These are phyloP conservation scores for Claviceps maximensis DNA, from an alignment of 2,329 filamentous ascomycete genomes.

Conservation along the genomic window DNA sequence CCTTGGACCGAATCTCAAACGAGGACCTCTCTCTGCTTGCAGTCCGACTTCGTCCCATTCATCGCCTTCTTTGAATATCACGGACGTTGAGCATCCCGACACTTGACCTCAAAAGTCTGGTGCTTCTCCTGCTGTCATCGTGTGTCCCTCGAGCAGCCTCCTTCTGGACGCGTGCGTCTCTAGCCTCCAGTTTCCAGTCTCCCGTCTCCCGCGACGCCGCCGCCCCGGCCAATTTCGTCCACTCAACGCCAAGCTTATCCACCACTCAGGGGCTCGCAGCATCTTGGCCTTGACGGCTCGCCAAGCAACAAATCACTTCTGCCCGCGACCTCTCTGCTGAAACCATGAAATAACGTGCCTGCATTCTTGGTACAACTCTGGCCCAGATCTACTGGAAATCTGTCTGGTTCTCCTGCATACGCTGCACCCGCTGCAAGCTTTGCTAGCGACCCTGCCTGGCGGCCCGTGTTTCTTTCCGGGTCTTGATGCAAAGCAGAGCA, in stretches of 20 bases:
- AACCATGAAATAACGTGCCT: constrained; percentile 31
- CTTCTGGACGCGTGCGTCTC: not conserved
- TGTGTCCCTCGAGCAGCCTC: not conserved
- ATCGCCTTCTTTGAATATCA: not conserved
- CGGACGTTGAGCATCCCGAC: not conserved
- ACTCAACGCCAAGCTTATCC: constrained; percentile 6
- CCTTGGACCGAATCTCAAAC: not conserved
- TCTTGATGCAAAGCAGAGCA: constrained; percentile 3
- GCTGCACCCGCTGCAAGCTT: not conserved
- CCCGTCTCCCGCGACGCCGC: constrained; percentile 3
- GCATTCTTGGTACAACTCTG: constrained; percentile 21
- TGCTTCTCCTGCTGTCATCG: not conserved
- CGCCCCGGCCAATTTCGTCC: constrained; percentile 7
- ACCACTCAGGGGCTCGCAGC: constrained; percentile 11
- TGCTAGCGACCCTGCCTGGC: not conserved
- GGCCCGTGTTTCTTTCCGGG: constrained; percentile 2
- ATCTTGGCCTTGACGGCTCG: constrained; percentile 12
- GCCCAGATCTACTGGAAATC: constrained; percentile 8
- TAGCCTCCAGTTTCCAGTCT: not conserved
- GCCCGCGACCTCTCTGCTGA: constrained; percentile 14
- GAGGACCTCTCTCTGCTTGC: not conserved
- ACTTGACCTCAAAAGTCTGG: not conserved
- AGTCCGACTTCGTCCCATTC: not conserved
- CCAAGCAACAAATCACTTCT: constrained; percentile 22
- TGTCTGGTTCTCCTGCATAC: constrained; percentile 5